Evolutionary conservation across 768 basidiomycete species (phyloP).

Genomic region (Calocybe cyanea): DNA sequence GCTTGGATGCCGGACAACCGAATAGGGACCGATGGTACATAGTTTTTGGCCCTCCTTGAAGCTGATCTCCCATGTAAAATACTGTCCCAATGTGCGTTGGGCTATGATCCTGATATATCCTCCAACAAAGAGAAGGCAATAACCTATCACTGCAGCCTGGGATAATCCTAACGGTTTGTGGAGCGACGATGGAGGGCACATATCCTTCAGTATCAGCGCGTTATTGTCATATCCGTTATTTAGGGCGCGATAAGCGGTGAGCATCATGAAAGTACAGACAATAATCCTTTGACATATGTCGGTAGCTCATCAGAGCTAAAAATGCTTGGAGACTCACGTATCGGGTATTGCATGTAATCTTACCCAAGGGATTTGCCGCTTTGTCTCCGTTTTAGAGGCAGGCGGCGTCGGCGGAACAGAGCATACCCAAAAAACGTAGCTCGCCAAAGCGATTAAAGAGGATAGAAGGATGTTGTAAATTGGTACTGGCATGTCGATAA

Average conservation of each 20-base stretch:
- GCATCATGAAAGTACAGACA: not conserved
- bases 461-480: not conserved
- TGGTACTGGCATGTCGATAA: constrained; percentile 1
- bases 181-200: not conserved
- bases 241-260: not conserved
- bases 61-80: constrained; percentile 11
- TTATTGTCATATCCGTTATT: not conserved
- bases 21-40: constrained; percentile 7
- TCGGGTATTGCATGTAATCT: constrained; percentile 1
- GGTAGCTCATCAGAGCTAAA: not conserved
- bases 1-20: constrained; percentile 6
- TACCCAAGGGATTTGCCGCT: too few relatives aligned
- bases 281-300: not conserved
- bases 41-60: constrained; percentile 7
- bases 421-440: constrained; percentile 4
- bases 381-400: too few relatives aligned
- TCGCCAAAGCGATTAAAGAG: not conserved
- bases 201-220: not conserved
- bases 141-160: not conserved
- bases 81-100: constrained; percentile 7
- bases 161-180: not conserved
- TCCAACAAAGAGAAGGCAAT: not conserved
- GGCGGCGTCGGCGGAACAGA: constrained; percentile 5
- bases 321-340: not conserved
- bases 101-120: constrained; percentile 2